Conservation (phyloP, 148 eudicot genomes). For the Heliosperma pusillum region DNA sequence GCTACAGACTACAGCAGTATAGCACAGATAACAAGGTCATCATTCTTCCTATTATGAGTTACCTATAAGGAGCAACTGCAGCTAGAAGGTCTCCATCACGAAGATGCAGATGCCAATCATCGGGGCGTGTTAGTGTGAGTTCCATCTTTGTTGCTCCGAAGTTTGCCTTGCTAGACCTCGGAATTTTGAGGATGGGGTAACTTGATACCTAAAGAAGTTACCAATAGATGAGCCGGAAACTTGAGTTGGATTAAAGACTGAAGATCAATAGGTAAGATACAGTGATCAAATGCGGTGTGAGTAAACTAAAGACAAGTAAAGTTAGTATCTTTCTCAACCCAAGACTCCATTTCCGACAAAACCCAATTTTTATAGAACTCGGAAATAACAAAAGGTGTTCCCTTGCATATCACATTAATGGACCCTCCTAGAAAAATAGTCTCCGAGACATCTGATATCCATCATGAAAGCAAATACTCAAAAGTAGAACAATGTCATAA, state of each 20-base stretch:
- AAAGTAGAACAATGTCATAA: background rate
- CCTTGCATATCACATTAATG: no score
- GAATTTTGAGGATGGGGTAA: constrained; percentile 28
- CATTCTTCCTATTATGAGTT: constrained; percentile 2
- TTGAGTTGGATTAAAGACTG: background rate
- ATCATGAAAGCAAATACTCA: background rate
- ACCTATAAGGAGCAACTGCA: constrained; percentile 86
- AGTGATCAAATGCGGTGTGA: background rate
- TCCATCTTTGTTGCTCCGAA: constrained; percentile 54
- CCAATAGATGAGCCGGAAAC: background rate
- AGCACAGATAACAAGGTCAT: background rate
- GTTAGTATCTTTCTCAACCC: background rate
- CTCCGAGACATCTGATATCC: background rate
- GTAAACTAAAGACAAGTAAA: background rate
- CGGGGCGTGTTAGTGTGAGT: constrained; percentile 73
- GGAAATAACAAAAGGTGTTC: no score
- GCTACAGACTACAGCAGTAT: constrained; percentile 6
- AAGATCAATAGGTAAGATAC: background rate
- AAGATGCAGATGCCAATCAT: constrained; percentile 99
- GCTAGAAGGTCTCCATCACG: constrained; percentile 92
- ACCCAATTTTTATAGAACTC: background rate
- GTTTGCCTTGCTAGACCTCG: constrained; percentile 30
- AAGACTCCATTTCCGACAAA: background rate
- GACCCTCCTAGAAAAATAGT: background rate
- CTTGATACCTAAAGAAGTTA: constrained; percentile 34